A percentile compares a stretch with the other conserved stretches of the same genome.
phyloP scores from a whole-genome alignment of 2,329 filamentous ascomycete species.

The Pestalotiopsis sp. region DNA sequence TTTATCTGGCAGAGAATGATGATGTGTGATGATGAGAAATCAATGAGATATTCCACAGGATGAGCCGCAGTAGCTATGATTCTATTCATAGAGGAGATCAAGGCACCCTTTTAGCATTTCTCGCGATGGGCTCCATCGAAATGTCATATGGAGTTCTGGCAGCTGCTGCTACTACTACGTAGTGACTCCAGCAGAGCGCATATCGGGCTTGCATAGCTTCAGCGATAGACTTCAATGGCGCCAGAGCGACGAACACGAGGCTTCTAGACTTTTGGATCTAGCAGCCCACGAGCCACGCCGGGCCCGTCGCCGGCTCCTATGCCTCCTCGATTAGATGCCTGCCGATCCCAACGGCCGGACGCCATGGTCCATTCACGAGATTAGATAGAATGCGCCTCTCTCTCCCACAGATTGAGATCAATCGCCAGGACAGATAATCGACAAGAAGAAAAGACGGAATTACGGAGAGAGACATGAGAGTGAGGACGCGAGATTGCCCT shows the following conservation, averaged over 20 bases:
- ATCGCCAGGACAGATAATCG: background rate
- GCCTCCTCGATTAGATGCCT: background rate
- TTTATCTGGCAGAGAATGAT: background rate
- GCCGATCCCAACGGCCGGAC: background rate
- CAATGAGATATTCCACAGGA: too few relatives aligned
- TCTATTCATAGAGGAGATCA: too few relatives aligned
- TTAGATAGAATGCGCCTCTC: too few relatives aligned
- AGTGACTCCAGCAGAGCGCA: background rate
- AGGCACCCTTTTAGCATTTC: too few relatives aligned
- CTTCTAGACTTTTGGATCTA: slow-evolving; percentile 3
- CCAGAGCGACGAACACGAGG: slow-evolving; percentile 5
- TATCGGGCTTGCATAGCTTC: background rate
- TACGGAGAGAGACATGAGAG: background rate
- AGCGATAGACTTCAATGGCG: background rate
- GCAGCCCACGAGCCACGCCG: background rate
- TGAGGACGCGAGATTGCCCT: background rate
- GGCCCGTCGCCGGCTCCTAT: background rate
- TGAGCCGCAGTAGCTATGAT: too few relatives aligned
- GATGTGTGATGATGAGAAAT: background rate
- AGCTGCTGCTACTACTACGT: background rate
- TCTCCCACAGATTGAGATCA: background rate
- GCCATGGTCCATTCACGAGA: background rate
- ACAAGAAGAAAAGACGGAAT: background rate
- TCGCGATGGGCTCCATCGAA: too few relatives aligned
- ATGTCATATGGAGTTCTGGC: background rate